A percentile compares a stretch with the other conserved stretches of the same genome.
phyloP scores from a whole-genome alignment of 371 early-diverging fungal species.

The Amoeboaphelidium protococcarum region DNA sequence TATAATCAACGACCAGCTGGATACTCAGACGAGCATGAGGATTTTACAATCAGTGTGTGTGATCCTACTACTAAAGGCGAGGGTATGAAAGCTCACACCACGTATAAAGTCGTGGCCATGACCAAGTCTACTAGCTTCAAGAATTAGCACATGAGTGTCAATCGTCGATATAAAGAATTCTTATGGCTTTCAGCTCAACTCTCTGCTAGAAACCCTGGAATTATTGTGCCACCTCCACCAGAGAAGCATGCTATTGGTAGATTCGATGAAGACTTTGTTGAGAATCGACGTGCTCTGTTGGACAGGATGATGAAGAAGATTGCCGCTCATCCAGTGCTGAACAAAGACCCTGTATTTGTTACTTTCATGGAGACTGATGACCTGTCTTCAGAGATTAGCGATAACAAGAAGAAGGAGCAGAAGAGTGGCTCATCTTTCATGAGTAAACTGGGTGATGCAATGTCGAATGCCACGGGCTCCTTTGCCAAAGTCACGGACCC shows the following conservation, averaged over 20 bases:
- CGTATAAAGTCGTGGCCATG: constrained; percentile 66
- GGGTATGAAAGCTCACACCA: constrained; percentile 51
- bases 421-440: constrained; percentile 20
- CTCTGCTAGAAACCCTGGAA: constrained; percentile 45
- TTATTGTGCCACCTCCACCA: constrained; percentile 75
- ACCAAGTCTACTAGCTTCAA: constrained; percentile 47
- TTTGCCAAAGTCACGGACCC: constrained; percentile 23
- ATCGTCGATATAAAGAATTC: constrained; percentile 73
- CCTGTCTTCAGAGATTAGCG: constrained; percentile 11
- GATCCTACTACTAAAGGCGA: constrained; percentile 77
- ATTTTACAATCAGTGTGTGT: constrained; percentile 41
- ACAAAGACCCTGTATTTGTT: constrained; percentile 50
- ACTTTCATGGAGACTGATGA: constrained; percentile 61
- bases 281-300: constrained; percentile 49
- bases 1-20: no score
- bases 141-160: constrained; percentile 42
- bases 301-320: constrained; percentile 57
- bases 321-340: constrained; percentile 50
- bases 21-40: constrained; percentile 7
- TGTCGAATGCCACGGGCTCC: constrained; percentile 14
- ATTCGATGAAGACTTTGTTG: constrained; percentile 85
- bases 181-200: constrained; percentile 75
- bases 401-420: constrained; percentile 17
- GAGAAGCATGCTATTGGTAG: constrained; percentile 75
- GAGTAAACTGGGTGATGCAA: constrained; percentile 21